These are phyloP conservation scores for Chloris gayana DNA, from an alignment of 176 grass and related monocot species.

Conservation along the genomic window DNA sequence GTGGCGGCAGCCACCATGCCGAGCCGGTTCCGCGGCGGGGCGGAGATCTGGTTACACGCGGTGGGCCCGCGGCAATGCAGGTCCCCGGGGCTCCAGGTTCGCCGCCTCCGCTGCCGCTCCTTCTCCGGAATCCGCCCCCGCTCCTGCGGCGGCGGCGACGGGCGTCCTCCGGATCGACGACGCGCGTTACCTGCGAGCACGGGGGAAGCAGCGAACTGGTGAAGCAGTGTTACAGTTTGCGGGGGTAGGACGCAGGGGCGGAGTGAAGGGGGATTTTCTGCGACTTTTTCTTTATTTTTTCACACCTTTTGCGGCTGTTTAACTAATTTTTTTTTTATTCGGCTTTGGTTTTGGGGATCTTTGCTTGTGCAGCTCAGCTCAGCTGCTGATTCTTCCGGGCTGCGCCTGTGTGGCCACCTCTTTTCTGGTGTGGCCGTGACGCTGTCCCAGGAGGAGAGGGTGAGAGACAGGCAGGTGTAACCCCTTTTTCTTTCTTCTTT, in stretches of 20 bases:
- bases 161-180: slow-evolving; percentile 48
- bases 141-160: slow-evolving; percentile 1
- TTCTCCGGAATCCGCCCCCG: not conserved
- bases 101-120: not conserved
- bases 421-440: slow-evolving; percentile 11
- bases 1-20: slow-evolving; percentile 70
- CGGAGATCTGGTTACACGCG: slow-evolving; percentile 48
- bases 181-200: slow-evolving; percentile 24
- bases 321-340: slow-evolving; percentile 13
- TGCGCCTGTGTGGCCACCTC: not conserved
- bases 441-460: not conserved
- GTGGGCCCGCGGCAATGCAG: slow-evolving; percentile 56
- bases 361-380: slow-evolving; percentile 43
- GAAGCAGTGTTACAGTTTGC: slow-evolving; percentile 48
- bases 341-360: slow-evolving; percentile 44
- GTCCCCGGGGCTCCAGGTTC: slow-evolving; percentile 39
- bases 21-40: slow-evolving; percentile 38
- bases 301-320: slow-evolving; percentile 21
- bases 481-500: no score
- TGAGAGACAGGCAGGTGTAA: not conserved
- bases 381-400: slow-evolving; percentile 12
- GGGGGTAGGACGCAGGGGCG: slow-evolving; percentile 28
- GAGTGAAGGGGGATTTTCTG: slow-evolving; percentile 57
- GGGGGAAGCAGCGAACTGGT: slow-evolving; percentile 39
- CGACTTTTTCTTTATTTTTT: not conserved